These are phyloP conservation scores for Boehmeria nivea DNA, from an alignment of 306 rosid species.

Conservation along the genomic window DNA sequence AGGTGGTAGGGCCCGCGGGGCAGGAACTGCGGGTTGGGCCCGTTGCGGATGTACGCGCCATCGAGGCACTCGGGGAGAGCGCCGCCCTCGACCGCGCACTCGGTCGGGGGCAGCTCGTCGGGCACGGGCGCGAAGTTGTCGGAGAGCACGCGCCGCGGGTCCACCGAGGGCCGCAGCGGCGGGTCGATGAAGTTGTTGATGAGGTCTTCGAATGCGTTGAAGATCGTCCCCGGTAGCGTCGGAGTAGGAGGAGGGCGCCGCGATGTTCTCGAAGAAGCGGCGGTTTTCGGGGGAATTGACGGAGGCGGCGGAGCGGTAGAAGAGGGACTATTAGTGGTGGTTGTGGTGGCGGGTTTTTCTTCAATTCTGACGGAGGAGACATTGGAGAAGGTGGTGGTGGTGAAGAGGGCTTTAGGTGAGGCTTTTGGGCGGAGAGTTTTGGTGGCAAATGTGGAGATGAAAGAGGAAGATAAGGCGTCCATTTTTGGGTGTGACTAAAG, in stretches of 20 bases:
- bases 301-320: conserved; percentile 4
- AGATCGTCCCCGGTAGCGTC: conserved; percentile 26
- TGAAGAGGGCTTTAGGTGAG: conserved; percentile 19
- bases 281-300: neutral
- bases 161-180: conserved; percentile 51
- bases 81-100: conserved; percentile 47
- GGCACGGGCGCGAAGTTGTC: conserved; percentile 67
- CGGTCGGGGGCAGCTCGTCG: conserved; percentile 69
- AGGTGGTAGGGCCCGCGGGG: conserved; percentile 95
- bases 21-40: conserved; percentile 87
- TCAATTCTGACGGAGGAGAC: conserved; percentile 35
- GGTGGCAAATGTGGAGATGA: conserved; percentile 18
- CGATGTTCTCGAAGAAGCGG: neutral
- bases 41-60: conserved; percentile 84
- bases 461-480: conserved; percentile 30
- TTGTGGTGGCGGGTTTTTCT: conserved; percentile 25
- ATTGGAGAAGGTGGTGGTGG: conserved; percentile 14
- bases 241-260: too few relatives aligned
- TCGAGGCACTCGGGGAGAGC: conserved; percentile 50
- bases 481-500: conserved; percentile 2
- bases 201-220: conserved; percentile 57
- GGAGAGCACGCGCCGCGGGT: conserved; percentile 53
- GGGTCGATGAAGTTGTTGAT: conserved; percentile 83
- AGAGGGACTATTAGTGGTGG: neutral
- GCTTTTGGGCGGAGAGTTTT: neutral